Conservation (phyloP, 2,329 filamentous ascomycete genomes). For the Tympanopsis confertula region DNA sequence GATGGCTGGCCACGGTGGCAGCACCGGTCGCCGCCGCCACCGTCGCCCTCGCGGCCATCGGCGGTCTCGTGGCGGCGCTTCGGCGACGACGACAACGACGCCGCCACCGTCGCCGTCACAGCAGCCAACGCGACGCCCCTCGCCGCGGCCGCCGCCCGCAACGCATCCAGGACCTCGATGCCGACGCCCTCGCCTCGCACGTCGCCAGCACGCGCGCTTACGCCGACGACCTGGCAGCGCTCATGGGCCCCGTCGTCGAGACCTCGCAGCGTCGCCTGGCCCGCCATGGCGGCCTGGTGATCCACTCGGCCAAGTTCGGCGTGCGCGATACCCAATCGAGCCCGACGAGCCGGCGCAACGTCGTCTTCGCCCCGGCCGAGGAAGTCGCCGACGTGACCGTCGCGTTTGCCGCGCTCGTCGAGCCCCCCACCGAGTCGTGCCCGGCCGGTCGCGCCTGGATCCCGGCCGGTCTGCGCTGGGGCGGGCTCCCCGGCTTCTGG, state of each 20-base stretch:
- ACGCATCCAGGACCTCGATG: constrained; percentile 3
- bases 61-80: too few relatives aligned
- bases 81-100: too few relatives aligned
- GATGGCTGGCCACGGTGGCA: constrained; percentile 23
- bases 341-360: too few relatives aligned
- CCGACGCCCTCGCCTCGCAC: constrained; percentile 9
- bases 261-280: constrained; percentile 18
- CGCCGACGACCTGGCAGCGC: constrained; percentile 29
- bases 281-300: constrained; percentile 28
- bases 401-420: constrained; percentile 30
- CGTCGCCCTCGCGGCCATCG: too few relatives aligned
- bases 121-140: neutral
- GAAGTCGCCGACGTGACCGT: constrained; percentile 37
- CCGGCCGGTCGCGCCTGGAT: constrained; percentile 22
- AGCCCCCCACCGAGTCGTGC: too few relatives aligned
- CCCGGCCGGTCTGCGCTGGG: constrained; percentile 27
- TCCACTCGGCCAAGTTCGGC: constrained; percentile 36
- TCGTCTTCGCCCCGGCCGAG: constrained; percentile 20
- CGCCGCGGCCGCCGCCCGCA: neutral
- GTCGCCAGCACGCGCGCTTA: constrained; percentile 24
- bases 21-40: constrained; percentile 1
- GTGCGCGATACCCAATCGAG: constrained; percentile 16
- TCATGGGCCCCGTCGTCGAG: constrained; percentile 27
- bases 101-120: constrained; percentile 2
- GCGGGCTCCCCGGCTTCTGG: constrained; percentile 35